phyloP scores from a whole-genome alignment of 2,329 filamentous ascomycete genomes.

The Nemania sp. region DNA sequence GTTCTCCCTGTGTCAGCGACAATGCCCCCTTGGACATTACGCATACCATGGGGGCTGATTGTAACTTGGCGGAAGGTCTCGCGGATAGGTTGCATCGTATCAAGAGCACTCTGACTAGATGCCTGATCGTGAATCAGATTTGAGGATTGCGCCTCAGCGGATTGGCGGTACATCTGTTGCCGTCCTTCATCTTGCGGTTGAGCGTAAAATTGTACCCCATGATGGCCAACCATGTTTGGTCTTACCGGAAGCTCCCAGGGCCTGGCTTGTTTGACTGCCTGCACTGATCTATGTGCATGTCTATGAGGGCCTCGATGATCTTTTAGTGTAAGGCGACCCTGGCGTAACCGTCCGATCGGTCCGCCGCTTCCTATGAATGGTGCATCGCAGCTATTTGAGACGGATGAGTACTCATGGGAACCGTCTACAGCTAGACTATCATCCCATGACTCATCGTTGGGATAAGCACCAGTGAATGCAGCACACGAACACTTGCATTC shows the following conservation, averaged over 20 bases:
- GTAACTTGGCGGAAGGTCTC: slow-evolving; percentile 34
- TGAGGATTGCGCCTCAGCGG: not conserved
- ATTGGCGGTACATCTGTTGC: slow-evolving; percentile 6
- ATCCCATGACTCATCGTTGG: slow-evolving; percentile 29
- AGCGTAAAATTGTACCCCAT: slow-evolving; percentile 29
- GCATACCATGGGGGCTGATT: slow-evolving; percentile 25
- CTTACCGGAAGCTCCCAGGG: not conserved
- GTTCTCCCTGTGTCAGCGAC: slow-evolving; percentile 13
- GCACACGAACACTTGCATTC: slow-evolving; percentile 33
- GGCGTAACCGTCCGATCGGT: slow-evolving; percentile 9
- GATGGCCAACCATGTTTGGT: not conserved
- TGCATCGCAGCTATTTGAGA: slow-evolving; percentile 3
- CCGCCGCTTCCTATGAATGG: slow-evolving; percentile 16
- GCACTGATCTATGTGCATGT: not conserved
- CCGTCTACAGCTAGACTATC: not conserved
- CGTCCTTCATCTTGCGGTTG: slow-evolving; percentile 26
- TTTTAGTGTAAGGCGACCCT: not conserved
- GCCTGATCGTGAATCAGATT: not conserved
- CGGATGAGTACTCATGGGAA: not conserved
- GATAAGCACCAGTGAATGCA: slow-evolving; percentile 34
- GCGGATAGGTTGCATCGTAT: slow-evolving; percentile 3
- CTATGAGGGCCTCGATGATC: slow-evolving; percentile 14
- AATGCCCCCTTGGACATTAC: slow-evolving; percentile 23
- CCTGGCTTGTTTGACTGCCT: not conserved
- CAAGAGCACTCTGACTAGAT: not conserved